Base-by-base conservation (phyloP, 495 filamentous ascomycete species). In the Penicillium psychrofluorescens region DNA sequence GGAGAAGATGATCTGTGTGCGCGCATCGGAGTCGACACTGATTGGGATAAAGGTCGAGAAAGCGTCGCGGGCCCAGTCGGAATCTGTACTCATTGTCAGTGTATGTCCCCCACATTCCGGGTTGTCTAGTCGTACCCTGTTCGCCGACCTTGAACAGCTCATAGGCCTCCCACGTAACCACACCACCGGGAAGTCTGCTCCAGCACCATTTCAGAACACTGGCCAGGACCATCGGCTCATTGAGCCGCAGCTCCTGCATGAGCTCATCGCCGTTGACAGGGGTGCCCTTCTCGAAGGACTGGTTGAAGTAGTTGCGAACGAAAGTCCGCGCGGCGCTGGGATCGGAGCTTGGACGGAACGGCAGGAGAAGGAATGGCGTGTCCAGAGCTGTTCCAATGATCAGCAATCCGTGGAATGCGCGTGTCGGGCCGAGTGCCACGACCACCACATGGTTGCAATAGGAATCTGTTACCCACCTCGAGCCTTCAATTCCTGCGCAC, bases 191-290 rank as follows among this genome's bases (percentile, higher is more conserved):
- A 32, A 98, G 71, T 74, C 92, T 78, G 64, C 88, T 90, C 92
- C 92, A 98, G 63, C 92, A 96, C 92, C 92, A 98, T 74, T 97
- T 98, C 51, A 96, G 69, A 29, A 96, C 88, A 56, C 90, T 90
- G 51, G 22, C 22, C 22, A 22, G 22, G 0, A 95, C 91, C 83
- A 95, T 88, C 34, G 92, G 92, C 62, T 96, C 92, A 30, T 86
- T 88, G 64, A 98, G 79, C 46, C 90, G 83, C 50, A 98, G 71
- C 68, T 98, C 94, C 64, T 91, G 90, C 44, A 75, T 68, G 56
- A 98, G 74, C 13, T 64, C 70, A 54, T 86, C 78, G 15, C 89
- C 90, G 41, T 65, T 72, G 36, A 86, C 63, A 14, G 69, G 66
- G 4, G 61, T 53, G 4, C 64, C 68, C 44, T 57, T 71, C 16